Conservation (phyloP, 768 basidiomycete genomes). For the Kwoniella sp. region DNA sequence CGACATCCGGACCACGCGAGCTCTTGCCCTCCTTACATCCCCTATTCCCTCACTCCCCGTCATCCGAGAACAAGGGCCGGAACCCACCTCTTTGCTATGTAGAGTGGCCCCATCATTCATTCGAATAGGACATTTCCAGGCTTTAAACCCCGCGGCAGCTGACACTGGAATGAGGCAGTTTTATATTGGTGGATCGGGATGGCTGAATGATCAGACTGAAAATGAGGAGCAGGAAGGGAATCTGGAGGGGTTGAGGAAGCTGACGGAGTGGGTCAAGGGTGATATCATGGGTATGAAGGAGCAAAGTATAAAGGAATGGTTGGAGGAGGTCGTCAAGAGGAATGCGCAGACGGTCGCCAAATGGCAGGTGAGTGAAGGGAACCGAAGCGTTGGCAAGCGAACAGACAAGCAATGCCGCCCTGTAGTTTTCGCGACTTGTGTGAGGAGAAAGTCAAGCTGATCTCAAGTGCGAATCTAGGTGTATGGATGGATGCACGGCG, state of each 20-base stretch:
- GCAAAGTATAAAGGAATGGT: constrained; percentile 57
- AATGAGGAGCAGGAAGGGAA: constrained; percentile 58
- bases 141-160: constrained; percentile 64
- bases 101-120: constrained; percentile 87
- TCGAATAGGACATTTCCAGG: constrained; percentile 88
- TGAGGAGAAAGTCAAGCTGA: neutral
- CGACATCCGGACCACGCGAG: constrained; percentile 79
- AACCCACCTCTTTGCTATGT: constrained; percentile 70
- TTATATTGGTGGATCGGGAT: constrained; percentile 70
- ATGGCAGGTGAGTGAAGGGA: constrained; percentile 77
- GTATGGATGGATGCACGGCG: constrained; percentile 66
- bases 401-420: neutral
- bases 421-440: too few species aligned
- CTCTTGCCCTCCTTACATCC: constrained; percentile 69
- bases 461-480: constrained; percentile 23
- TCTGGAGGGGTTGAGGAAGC: constrained; percentile 70
- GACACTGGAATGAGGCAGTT: constrained; percentile 41
- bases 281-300: constrained; percentile 59
- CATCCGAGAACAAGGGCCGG: constrained; percentile 69
- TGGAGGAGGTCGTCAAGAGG: constrained; percentile 76
- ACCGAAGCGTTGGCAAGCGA: neutral
- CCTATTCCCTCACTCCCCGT: constrained; percentile 75
- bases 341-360: constrained; percentile 91
- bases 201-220: constrained; percentile 57
- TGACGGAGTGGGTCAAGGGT: constrained; percentile 74